Conservation (phyloP, 129 eudicot genomes). For the Artemisia argyi region DNA sequence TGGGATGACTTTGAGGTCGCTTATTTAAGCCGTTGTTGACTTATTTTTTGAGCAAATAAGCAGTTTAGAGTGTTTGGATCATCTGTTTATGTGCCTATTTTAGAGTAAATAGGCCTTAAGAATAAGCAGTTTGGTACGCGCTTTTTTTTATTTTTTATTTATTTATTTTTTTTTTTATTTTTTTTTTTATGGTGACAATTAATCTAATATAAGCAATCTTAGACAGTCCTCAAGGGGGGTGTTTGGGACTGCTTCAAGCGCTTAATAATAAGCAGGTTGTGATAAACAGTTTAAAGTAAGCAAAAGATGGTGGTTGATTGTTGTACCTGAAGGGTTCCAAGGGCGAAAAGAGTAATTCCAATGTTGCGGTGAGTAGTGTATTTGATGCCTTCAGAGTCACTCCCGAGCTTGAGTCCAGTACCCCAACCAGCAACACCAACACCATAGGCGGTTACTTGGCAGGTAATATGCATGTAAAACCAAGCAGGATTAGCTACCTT, state of each 20-base stretch:
- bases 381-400: slow-evolving; percentile 55
- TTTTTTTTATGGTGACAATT: no score
- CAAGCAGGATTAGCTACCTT: slow-evolving; percentile 87
- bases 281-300: neutral
- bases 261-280: neutral
- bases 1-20: neutral
- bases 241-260: no score
- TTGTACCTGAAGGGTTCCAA: slow-evolving; percentile 82
- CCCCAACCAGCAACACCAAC: slow-evolving; percentile 91
- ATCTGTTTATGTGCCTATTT: no score
- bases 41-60: no score
- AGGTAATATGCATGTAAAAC: slow-evolving; percentile 81
- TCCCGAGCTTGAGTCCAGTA: slow-evolving; percentile 84
- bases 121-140: no score
- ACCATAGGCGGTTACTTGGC: slow-evolving; percentile 73
- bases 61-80: no score
- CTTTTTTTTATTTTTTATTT: no score
- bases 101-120: no score
- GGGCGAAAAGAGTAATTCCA: slow-evolving; percentile 70
- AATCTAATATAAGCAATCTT: no score
- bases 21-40: no score
- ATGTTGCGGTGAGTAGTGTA: slow-evolving; percentile 61
- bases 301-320: neutral
- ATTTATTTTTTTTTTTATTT: no score
- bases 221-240: no score